Evolutionary conservation across 1,284 basidiomycete genomes (phyloP), one percentile per base, ranked within the genome.

Genomic region (Cutaneotrichosporon cutaneum): DNA sequence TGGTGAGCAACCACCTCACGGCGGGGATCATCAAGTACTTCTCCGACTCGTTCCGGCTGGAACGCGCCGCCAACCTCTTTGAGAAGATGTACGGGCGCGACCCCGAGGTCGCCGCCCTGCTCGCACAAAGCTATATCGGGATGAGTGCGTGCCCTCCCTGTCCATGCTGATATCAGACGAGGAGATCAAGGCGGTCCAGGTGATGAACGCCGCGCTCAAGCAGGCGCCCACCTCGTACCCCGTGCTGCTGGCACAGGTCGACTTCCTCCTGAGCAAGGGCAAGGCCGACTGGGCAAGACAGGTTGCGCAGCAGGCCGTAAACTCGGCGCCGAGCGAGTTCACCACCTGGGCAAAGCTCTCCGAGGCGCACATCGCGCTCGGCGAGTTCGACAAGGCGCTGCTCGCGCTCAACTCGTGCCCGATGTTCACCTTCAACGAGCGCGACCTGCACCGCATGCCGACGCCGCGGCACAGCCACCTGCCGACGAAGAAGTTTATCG

Each of bases 381-480:
- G 87, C 14, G 87, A 94, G 75, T 98, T 86, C 77, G 91, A 96
- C 72, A 88, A 88, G 60, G 73, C 95, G 0, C 82, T 99, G 14
- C 84, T 98, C 44, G 98, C 95, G 1, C 86, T 99, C 63, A 99
- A 99, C 76, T 98, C 95, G 42, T 99, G 96, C 81, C 95, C 95
- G 0, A 99, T 99, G 95, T 99, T 99, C 80, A 98, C 95, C 2
- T 99, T 92, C 82, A 97, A 97, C 76, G 95, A 96, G 59, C 88
- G 94, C 18, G 96, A 99, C 78, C 83, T 90, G 11, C 96, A 99
- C 77, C 86, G 94, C 8, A 88, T 87, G 80, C 87, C 97, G 7
- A 85, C 89, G 1, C 88, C 94, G 1, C 83, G 89, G 0, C 86
- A 88, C 59, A 86, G 93, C 14, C 92, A 96, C 77, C 82, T 98